These are phyloP conservation scores for Rhizopogon vinicolor DNA, from an alignment of 768 basidiomycete genomes.

Conservation along the genomic window DNA sequence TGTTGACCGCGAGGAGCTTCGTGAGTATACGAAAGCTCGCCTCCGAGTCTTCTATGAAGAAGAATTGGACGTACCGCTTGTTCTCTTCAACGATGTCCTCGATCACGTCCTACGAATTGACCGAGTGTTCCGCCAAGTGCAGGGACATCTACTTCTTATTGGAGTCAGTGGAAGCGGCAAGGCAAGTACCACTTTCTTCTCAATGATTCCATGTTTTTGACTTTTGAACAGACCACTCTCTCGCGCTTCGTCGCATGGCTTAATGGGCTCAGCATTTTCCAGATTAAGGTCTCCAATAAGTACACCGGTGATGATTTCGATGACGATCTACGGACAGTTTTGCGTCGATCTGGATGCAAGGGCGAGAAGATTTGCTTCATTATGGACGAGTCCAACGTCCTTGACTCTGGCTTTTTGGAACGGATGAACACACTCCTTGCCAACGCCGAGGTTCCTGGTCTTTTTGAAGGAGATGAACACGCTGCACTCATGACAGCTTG, in stretches of 20 bases:
- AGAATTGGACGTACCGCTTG: conserved; percentile 95
- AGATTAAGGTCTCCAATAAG: conserved; percentile 99
- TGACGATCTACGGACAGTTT: conserved; percentile 91
- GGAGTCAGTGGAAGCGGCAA: conserved; percentile 99
- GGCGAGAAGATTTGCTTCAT: conserved; percentile 99
- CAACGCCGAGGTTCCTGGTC: conserved; percentile 99
- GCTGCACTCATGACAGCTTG: conserved; percentile 98
- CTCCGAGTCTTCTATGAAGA: conserved; percentile 99
- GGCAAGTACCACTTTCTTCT: conserved; percentile 40
- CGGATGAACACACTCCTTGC: conserved; percentile 99
- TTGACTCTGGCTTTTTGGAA: conserved; percentile 98
- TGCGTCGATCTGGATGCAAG: conserved; percentile 95
- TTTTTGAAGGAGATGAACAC: conserved; percentile 99
- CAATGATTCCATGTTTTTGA: conserved; percentile 9
- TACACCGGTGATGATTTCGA: conserved; percentile 99
- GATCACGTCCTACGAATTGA: conserved; percentile 98
- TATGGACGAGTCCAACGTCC: conserved; percentile 99
- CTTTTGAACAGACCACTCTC: conserved; percentile 72
- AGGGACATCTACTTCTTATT: conserved; percentile 94
- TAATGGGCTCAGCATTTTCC: conserved; percentile 98
- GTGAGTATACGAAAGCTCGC: conserved; percentile 96
- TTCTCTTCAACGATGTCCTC: conserved; percentile 96
- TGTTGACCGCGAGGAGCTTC: conserved; percentile 87
- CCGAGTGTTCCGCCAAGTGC: conserved; percentile 96
- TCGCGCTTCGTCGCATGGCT: conserved; percentile 99